These are phyloP conservation scores for Stephanodiscus minutulus DNA, from an alignment of 108 stramenopile genomes.

Conservation along the genomic window DNA sequence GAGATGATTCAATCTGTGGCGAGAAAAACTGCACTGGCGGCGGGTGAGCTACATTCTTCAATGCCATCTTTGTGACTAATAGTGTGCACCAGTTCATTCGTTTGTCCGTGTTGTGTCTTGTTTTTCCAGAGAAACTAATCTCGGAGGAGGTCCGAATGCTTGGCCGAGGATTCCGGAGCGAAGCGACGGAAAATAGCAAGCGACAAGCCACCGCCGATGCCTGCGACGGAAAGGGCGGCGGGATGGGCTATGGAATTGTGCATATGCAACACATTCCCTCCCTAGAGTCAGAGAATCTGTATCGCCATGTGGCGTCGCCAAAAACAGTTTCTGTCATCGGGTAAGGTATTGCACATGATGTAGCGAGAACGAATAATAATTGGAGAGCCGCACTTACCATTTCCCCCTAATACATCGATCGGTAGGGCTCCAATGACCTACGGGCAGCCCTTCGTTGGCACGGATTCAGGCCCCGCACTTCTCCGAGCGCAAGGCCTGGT, in stretches of 20 bases:
- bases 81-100: background rate
- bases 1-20: conserved; percentile 3
- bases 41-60: background rate
- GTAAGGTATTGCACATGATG: conserved; percentile 4
- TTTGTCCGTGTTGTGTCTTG: background rate
- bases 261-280: conserved; percentile 51
- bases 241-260: conserved; percentile 73
- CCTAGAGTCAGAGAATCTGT: conserved; percentile 30
- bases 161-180: background rate
- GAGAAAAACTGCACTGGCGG: background rate
- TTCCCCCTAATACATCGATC: conserved; percentile 10
- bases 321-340: conserved; percentile 59
- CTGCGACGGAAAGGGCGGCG: conserved; percentile 24
- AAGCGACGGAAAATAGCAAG: background rate
- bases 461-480: conserved; percentile 75
- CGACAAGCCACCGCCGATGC: background rate
- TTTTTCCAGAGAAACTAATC: background rate
- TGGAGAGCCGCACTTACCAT: background rate
- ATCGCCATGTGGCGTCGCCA: conserved; percentile 45
- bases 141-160: background rate
- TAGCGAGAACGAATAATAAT: background rate
- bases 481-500: conserved; percentile 74
- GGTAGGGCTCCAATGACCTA: conserved; percentile 87
- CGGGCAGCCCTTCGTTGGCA: conserved; percentile 89
- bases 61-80: background rate